Base-by-base conservation (phyloP, 164 flowering plant genomes). In the Magnolia changhungtana region DNA sequence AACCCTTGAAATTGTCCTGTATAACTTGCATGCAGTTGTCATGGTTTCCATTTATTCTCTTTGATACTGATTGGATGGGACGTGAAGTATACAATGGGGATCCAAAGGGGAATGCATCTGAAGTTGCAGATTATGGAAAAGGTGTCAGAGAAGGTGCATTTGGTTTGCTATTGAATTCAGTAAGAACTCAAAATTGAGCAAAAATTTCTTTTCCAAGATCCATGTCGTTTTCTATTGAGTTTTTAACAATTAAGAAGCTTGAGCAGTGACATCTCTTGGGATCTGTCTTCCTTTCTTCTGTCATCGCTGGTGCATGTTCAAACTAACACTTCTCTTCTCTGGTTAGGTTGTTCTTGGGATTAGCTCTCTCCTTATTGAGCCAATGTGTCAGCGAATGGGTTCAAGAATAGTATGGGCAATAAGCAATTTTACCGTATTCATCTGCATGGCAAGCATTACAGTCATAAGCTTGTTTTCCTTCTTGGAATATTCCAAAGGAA, bases 61-160 rank as follows among this genome's bases (percentile, higher is more conserved):
- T 94, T 83, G 99, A 94, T 80, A 94, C 97, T 70, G 99, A 96
- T 85, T 96, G 99, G 97, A 96, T 96, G 98, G 99, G 99, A 37
- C 90, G 96, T 78, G 99, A 96, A 83, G 98, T 96, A 76, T 92
- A 88, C 84, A 94, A 92, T 82, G 98, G 99, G 58, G 88, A 96
- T 82, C 99, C 98, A 21, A 92, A 89, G 68, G 97, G 98, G 77
- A 75, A 78, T 79, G 13, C 59, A 55, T 7, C 82, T 75, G 87
- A 88, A 80, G 83, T 88, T 52, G 71, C 78, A 75, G 88, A 86
- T 70, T 96, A 94, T 87, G 91, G 90, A 77, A 86, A 84, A 78
- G 99, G 99, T 80, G 97, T 96, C 77, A 88, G 99, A 89, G 94
- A 91, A 90, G 99, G 99, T 92, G 97, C 99, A 86, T 90, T 96